These are phyloP conservation scores for Termitomyces sp. DNA, from an alignment of 768 basidiomycete genomes.

Conservation along the genomic window DNA sequence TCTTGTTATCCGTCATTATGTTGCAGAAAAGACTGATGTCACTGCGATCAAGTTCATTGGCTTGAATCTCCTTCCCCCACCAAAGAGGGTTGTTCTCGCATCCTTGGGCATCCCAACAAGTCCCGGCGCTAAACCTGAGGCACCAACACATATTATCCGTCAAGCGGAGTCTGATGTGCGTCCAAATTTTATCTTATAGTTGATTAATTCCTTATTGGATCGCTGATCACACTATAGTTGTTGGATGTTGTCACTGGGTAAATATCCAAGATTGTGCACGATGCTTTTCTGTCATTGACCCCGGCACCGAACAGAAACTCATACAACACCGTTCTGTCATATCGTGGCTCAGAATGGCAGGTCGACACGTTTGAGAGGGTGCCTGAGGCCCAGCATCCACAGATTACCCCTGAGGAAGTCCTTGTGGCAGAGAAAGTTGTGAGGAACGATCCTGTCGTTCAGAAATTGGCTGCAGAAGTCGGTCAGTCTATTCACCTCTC, in stretches of 20 bases:
- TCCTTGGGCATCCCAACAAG: conserved; percentile 66
- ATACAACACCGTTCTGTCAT: conserved; percentile 54
- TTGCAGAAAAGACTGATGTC: conserved; percentile 45
- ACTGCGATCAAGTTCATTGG: conserved; percentile 74
- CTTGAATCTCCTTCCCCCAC: conserved; percentile 59
- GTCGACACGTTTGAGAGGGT: conserved; percentile 54
- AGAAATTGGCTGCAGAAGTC: conserved; percentile 70
- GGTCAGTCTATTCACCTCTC: conserved; percentile 33
- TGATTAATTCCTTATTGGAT: not conserved
- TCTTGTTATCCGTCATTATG: conserved; percentile 49
- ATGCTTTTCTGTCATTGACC: conserved; percentile 8
- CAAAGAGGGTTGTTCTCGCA: conserved; percentile 73
- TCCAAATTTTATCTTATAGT: not conserved
- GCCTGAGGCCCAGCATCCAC: conserved; percentile 68
- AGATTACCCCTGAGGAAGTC: conserved; percentile 82
- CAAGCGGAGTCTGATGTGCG: conserved; percentile 77
- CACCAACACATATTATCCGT: conserved; percentile 47
- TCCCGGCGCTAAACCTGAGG: conserved; percentile 51
- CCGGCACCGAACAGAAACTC: conserved; percentile 19
- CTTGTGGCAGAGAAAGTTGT: conserved; percentile 67
- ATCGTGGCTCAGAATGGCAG: conserved; percentile 50
- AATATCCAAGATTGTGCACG: conserved; percentile 11
- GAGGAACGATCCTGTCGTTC: conserved; percentile 57
- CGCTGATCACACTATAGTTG: conserved; percentile 40
- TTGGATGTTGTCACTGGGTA: conserved; percentile 73